Evolutionary conservation across 345 rosid genomes (phyloP).

Genomic region (Pistacia integerrima): DNA sequence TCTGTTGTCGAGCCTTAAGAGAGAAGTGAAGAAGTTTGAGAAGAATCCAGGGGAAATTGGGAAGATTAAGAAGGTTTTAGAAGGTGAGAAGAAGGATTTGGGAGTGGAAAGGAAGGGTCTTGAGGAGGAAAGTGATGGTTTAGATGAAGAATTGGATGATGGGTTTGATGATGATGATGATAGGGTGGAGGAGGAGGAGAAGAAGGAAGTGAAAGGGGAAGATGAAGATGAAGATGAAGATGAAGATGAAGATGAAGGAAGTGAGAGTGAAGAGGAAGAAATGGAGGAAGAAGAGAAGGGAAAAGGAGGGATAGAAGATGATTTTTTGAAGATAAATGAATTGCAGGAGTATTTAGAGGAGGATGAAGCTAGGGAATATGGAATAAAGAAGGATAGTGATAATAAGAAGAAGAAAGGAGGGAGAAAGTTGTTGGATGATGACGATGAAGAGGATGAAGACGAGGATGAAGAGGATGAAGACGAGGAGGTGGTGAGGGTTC

Average conservation of each 20-base stretch:
- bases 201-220: slow-evolving; percentile 27
- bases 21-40: slow-evolving; percentile 57
- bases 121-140: slow-evolving; percentile 39
- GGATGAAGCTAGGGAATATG: slow-evolving; percentile 82
- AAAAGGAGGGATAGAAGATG: slow-evolving; percentile 69
- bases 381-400: slow-evolving; percentile 35
- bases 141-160: slow-evolving; percentile 35
- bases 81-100: slow-evolving; percentile 20
- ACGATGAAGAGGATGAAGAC: slow-evolving; percentile 33
- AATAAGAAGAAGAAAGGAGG: slow-evolving; percentile 31
- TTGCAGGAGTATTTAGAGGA: slow-evolving; percentile 72
- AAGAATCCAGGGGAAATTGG: slow-evolving; percentile 58
- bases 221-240: not conserved
- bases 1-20: slow-evolving; percentile 49
- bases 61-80: slow-evolving; percentile 28
- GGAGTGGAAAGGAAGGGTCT: slow-evolving; percentile 28
- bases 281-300: slow-evolving; percentile 26
- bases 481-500: slow-evolving; percentile 28
- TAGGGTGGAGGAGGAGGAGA: slow-evolving; percentile 35
- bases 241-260: not conserved
- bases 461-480: slow-evolving; percentile 36
- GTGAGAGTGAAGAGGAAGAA: slow-evolving; percentile 25
- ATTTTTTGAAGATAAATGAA: slow-evolving; percentile 75
- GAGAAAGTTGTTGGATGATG: slow-evolving; percentile 32
- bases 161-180: slow-evolving; percentile 30